Base-by-base conservation (phyloP, 2,329 filamentous ascomycete species). In the Colletotrichum liriopes region DNA sequence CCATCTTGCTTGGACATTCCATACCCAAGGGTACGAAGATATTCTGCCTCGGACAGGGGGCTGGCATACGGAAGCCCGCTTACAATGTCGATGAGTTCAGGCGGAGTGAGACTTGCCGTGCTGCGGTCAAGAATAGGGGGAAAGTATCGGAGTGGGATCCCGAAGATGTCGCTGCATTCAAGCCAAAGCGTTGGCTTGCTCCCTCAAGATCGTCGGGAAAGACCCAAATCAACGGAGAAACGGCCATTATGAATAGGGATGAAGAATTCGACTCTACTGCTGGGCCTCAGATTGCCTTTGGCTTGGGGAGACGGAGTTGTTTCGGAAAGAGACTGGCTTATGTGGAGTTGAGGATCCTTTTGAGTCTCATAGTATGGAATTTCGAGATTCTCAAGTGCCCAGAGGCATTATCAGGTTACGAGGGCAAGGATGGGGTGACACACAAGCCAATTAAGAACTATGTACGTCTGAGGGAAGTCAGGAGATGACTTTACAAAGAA, bases 291-390 rank as follows among this genome's bases (percentile, higher is more conserved):
- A 72, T 84, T 49, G 74, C 79, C 0, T 85, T 85, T 74, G 81
- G 81, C 0, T 47, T 78, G 5, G 84, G 83, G 0, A 77, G 78
- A 11, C 74, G 83, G 1, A 79, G 79, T 12, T 85, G 84, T 61
- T 85, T 79, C 55, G 83, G 83, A 0, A 78, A 77, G 62, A 78
- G 75, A 71, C 71, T 84, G 68, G 83, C 81, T 1, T 77, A 81
- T 52, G 41, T 83, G 60, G 76, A 82, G 72, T 45, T 85, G 71
- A 76, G 78, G 35, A 79, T 82, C 16, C 67, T 81, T 35, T 75
- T 82, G 18, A 80, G 78, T 32, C 72, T 84, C 51, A 72, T 83
- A 47, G 75, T 83, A 9, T 84, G 82, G 83, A 78, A 80, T 43
- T 84, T 85, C 23, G 63, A 71, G 35, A 54, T 71, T 20, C 39